Evolutionary conservation across 768 basidiomycete genomes (phyloP).

Genomic region (Serendipita sp.): DNA sequence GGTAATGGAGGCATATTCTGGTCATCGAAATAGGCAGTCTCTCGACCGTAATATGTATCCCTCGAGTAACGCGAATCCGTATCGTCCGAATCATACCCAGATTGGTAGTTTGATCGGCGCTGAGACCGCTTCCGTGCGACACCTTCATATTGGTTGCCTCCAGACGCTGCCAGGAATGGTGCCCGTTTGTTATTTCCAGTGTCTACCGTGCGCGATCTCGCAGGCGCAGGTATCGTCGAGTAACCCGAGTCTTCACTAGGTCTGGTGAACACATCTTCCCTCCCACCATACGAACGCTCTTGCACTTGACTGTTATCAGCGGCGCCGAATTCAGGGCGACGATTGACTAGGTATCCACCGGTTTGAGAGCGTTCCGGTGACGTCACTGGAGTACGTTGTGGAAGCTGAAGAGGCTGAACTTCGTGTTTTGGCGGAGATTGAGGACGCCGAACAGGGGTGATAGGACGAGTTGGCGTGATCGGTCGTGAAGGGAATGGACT

Average conservation of each 20-base stretch:
- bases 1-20: conserved; percentile 5
- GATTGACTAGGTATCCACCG: neutral
- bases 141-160: neutral
- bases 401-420: neutral
- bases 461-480: neutral
- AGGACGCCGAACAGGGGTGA: neutral
- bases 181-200: no score
- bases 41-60: neutral
- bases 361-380: neutral
- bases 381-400: neutral
- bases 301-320: neutral
- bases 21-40: neutral
- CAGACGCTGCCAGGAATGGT: no score
- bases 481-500: neutral
- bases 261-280: no score
- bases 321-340: neutral
- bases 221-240: no score
- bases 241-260: no score
- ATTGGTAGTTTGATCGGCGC: neutral
- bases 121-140: neutral
- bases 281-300: no score
- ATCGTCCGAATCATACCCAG: conserved; percentile 6
- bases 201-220: no score
- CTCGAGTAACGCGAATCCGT: neutral
- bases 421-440: neutral